Conservation (phyloP, 2,329 filamentous ascomycete genomes). For the Alternaria hordeiaustralica region DNA sequence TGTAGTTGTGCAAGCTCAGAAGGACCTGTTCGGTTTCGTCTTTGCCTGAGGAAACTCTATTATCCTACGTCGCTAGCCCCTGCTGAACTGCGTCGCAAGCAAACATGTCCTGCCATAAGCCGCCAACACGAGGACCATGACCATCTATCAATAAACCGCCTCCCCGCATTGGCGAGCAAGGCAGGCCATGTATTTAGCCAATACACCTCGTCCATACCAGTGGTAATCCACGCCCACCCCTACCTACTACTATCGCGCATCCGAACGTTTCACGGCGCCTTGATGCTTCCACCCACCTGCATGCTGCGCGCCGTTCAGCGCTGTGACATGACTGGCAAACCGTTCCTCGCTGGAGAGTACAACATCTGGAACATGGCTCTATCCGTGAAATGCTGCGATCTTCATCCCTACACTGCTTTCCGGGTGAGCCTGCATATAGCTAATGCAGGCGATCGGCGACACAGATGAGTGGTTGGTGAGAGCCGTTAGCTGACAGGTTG, state of each 20-base stretch:
- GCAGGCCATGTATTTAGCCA: slow-evolving; percentile 18
- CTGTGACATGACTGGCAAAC: background rate
- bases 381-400: slow-evolving; percentile 11
- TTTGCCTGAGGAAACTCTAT: background rate
- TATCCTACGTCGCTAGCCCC: background rate
- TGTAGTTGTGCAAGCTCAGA: background rate
- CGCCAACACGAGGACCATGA: slow-evolving; percentile 1
- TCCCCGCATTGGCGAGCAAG: background rate
- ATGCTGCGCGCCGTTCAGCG: slow-evolving; percentile 18
- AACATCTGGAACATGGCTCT: slow-evolving; percentile 26
- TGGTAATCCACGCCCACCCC: slow-evolving; percentile 13
- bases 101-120: slow-evolving; percentile 3
- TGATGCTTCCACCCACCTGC: slow-evolving; percentile 31
- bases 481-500: slow-evolving; percentile 29
- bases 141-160: slow-evolving; percentile 9
- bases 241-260: slow-evolving; percentile 15
- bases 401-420: slow-evolving; percentile 25
- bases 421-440: slow-evolving; percentile 32
- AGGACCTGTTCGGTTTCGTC: background rate
- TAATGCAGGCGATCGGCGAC: slow-evolving; percentile 36
- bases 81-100: background rate
- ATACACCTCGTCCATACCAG: slow-evolving; percentile 6
- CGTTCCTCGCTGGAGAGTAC: slow-evolving; percentile 1
- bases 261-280: slow-evolving; percentile 32
- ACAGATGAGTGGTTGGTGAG: slow-evolving; percentile 13